Conservation (phyloP, 345 rosid genomes). For the Moricandia arvensis region DNA sequence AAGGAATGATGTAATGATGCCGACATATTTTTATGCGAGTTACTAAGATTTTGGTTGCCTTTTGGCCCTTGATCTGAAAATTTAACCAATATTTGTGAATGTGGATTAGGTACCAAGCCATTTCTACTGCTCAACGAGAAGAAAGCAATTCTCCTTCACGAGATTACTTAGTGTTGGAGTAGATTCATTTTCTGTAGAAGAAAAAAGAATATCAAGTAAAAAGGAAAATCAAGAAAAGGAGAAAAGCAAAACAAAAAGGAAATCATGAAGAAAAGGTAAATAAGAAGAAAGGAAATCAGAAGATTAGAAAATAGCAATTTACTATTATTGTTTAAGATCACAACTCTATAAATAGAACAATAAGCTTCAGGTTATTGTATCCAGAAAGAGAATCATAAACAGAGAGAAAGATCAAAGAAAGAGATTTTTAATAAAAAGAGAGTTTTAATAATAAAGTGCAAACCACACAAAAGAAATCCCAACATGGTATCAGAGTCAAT, state of each 20-base stretch:
- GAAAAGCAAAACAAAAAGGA: too few species aligned
- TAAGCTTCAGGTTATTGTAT: not conserved
- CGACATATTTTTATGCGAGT: not conserved
- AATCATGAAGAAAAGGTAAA: not conserved
- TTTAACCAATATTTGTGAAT: constrained; percentile 22
- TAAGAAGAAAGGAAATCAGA: not conserved
- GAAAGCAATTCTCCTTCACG: constrained; percentile 85
- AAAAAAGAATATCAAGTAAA: not conserved
- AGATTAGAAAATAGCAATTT: not conserved
- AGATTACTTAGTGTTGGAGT: constrained; percentile 41
- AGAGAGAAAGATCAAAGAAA: not conserved
- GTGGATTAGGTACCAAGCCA: constrained; percentile 53
- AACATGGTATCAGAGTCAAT: too few species aligned
- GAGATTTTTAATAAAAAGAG: too few species aligned
- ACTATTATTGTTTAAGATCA: not conserved
- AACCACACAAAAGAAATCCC: too few species aligned
- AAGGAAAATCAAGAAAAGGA: not conserved
- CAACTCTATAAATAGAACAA: not conserved
- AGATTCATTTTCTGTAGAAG: not conserved
- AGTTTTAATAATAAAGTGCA: not conserved
- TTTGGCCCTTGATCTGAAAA: not conserved
- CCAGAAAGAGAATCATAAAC: not conserved
- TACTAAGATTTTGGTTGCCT: not conserved
- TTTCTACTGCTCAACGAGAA: constrained; percentile 54
- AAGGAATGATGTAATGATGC: constrained; percentile 50